These are phyloP conservation scores for Prunus mira DNA, from an alignment of 306 rosid species.

Conservation along the genomic window DNA sequence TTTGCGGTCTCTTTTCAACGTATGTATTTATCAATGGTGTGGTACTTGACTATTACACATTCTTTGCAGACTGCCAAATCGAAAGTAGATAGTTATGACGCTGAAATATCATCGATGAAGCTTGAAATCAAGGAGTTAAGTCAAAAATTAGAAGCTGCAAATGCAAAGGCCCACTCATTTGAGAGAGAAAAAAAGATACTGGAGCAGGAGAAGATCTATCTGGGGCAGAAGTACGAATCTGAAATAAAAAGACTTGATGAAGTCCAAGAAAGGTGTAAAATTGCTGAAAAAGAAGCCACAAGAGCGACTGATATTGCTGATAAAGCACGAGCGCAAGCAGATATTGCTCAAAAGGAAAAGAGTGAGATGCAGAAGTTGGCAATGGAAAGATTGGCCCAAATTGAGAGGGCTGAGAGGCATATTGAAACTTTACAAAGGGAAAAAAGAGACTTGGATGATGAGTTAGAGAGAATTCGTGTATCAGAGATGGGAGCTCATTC, in stretches of 20 bases:
- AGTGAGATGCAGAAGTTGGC: constrained; percentile 84
- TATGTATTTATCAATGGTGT: not conserved
- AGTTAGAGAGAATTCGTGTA: constrained; percentile 45
- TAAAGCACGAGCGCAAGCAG: constrained; percentile 66
- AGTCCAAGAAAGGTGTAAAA: constrained; percentile 70
- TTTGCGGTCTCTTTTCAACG: not conserved
- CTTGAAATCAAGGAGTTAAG: constrained; percentile 60
- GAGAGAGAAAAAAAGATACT: constrained; percentile 64
- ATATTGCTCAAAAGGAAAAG: constrained; percentile 64
- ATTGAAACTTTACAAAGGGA: constrained; percentile 66
- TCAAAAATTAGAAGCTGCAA: constrained; percentile 55
- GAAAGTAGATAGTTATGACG: constrained; percentile 69
- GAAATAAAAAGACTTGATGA: constrained; percentile 78
- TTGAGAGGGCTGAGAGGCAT: constrained; percentile 83
- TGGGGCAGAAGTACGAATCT: constrained; percentile 68
- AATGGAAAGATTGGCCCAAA: constrained; percentile 68
- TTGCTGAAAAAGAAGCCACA: constrained; percentile 72
- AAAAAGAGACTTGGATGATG: constrained; percentile 49
- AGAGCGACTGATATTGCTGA: constrained; percentile 73
- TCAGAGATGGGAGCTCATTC: constrained; percentile 66
- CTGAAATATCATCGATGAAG: constrained; percentile 58
- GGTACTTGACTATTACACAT: constrained; percentile 2
- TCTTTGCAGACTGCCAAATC: constrained; percentile 78
- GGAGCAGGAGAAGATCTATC: constrained; percentile 74
- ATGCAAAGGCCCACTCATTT: constrained; percentile 64